Evolutionary conservation across 768 basidiomycete species (phyloP).

Genomic region (Trametes sanguinea): DNA sequence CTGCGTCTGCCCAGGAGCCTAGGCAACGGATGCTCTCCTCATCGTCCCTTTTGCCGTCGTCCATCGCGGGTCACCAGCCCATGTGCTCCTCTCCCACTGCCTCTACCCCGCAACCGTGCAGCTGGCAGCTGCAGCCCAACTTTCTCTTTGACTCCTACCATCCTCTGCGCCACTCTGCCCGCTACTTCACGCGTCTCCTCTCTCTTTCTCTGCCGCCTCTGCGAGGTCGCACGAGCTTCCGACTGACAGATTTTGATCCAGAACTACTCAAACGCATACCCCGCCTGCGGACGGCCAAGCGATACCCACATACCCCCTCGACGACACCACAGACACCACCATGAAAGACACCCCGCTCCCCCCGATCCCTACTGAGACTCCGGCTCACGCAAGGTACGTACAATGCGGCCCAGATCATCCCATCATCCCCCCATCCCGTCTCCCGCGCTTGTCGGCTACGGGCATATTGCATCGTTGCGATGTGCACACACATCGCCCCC

Average conservation of each 20-base stretch:
- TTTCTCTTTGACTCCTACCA: not conserved
- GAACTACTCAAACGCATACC: not conserved
- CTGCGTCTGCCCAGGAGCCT: not conserved
- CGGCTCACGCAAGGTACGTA: conserved; percentile 2
- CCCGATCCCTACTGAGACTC: conserved; percentile 1
- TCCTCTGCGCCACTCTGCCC: not conserved
- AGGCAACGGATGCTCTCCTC: not conserved
- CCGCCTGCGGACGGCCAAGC: not conserved
- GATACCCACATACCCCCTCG: conserved; percentile 4
- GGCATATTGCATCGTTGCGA: not conserved
- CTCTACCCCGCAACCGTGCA: not conserved
- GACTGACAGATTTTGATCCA: not conserved
- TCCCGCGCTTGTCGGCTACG: not conserved
- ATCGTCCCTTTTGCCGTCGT: not conserved
- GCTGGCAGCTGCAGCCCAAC: not conserved
- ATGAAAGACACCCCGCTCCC: conserved; percentile 17
- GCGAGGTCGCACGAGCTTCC: not conserved
- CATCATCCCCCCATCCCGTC: not conserved
- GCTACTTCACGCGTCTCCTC: not conserved
- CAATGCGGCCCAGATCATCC: not conserved
- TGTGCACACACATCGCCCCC: not conserved
- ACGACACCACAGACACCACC: not conserved
- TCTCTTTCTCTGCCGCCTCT: not conserved
- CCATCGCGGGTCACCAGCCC: not conserved
- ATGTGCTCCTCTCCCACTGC: conserved; percentile 18